A percentile compares a stretch with the other conserved stretches of the same genome.
phyloP scores from a whole-genome alignment of 306 rosid species.

The Quillaja saponaria region DNA sequence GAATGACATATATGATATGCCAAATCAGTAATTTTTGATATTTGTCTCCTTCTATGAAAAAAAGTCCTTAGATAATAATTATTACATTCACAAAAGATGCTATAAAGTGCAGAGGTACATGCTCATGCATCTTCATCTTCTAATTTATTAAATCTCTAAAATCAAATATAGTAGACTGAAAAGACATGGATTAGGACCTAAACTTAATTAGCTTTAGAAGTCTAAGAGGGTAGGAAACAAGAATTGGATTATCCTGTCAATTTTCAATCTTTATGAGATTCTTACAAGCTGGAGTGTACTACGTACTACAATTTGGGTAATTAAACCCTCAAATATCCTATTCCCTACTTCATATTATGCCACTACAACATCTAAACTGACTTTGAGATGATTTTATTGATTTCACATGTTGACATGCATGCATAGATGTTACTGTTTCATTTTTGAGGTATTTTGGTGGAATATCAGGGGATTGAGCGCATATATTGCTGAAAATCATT shows the following conservation, averaged over 20 bases:
- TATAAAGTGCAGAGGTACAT: slow-evolving; percentile 20
- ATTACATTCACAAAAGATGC: slow-evolving; percentile 1
- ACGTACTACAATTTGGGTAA: slow-evolving; percentile 33
- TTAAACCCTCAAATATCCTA: too few relatives aligned
- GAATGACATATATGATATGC: slow-evolving; percentile 17
- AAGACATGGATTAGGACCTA: too few relatives aligned
- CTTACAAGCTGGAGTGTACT: slow-evolving; percentile 8
- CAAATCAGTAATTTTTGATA: slow-evolving; percentile 14
- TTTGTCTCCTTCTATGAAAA: slow-evolving; percentile 15
- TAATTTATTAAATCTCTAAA: background rate
- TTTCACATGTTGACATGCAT: background rate
- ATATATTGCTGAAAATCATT: slow-evolving; percentile 24
- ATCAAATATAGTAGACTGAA: too few relatives aligned
- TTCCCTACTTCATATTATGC: background rate
- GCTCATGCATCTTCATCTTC: slow-evolving; percentile 35
- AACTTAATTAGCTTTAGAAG: too few relatives aligned
- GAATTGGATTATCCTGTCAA: too few relatives aligned
- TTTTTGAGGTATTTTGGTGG: slow-evolving; percentile 22
- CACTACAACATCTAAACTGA: slow-evolving; percentile 1
- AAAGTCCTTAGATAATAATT: slow-evolving; percentile 1
- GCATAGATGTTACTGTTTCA: background rate
- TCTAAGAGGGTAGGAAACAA: too few relatives aligned
- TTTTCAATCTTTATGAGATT: slow-evolving; percentile 7
- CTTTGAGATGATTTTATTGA: background rate
- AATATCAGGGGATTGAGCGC: slow-evolving; percentile 22